A percentile compares a stretch with the other conserved stretches of the same genome.
Conservation (phyloP, 1,284 basidiomycete species). For the Veloboletus limbatus region DNA sequence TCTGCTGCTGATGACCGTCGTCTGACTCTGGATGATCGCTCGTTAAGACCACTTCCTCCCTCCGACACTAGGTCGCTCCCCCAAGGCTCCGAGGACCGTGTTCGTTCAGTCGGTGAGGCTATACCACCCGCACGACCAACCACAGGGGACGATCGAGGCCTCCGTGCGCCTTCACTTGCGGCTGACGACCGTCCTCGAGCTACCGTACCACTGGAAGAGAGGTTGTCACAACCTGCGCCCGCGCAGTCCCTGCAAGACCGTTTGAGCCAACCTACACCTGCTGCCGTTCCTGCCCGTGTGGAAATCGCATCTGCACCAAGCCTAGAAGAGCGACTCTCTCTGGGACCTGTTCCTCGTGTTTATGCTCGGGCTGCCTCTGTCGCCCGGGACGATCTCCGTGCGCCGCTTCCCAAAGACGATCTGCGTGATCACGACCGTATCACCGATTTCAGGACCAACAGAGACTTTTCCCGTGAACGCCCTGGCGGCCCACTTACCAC, state of each 20-base stretch:
- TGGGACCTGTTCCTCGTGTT: constrained; percentile 24
- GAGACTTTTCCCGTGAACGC: constrained; percentile 37
- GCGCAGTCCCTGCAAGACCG: constrained; percentile 38
- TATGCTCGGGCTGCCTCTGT: constrained; percentile 31
- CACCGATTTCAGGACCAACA: constrained; percentile 31
- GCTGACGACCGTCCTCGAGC: constrained; percentile 33
- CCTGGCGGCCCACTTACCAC: constrained; percentile 8
- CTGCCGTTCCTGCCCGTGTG: too few species aligned
- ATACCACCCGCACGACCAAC: constrained; percentile 12
- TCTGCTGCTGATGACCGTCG: constrained; percentile 22
- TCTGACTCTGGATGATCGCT: constrained; percentile 30
- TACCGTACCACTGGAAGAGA: constrained; percentile 36
- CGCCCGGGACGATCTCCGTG: constrained; percentile 35
- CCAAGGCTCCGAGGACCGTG: constrained; percentile 23
- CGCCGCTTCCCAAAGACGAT: constrained; percentile 27
- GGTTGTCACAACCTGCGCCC: constrained; percentile 34
- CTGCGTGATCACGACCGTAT: constrained; percentile 24
- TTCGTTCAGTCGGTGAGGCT: constrained; percentile 14
- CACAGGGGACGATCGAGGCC: constrained; percentile 27
- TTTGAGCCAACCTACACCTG: constrained; percentile 30
- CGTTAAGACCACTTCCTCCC: constrained; percentile 24
- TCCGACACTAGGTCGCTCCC: constrained; percentile 15
- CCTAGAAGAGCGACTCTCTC: constrained; percentile 42
- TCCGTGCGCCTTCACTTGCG: constrained; percentile 13
- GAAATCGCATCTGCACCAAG: constrained; percentile 31